Evolutionary conservation across 495 filamentous ascomycete species (phyloP), one percentile per base, ranked within the genome.

Genomic region (Aspergillus wentii): DNA sequence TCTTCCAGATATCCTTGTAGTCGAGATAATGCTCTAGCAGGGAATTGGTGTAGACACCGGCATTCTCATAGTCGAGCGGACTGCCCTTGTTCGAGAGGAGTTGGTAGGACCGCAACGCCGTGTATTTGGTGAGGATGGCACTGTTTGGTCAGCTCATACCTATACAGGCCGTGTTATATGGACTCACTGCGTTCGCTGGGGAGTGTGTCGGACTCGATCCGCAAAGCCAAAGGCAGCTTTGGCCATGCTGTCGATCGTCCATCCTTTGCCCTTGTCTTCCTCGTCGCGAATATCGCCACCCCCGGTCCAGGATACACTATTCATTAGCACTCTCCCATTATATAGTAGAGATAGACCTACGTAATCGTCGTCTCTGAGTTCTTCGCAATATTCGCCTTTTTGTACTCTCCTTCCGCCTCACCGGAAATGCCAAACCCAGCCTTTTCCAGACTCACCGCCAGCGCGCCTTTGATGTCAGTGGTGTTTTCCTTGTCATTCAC

Each of bases 111-210:
- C 18, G 13, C 9, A 35, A 27, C 10, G 31, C 23, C 27, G 14
- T 14, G 19, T 42, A 42, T 20, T 42, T 42, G 8, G 40, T 42
- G 13, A 42, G 16, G 21, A 35, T 42, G 21, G 40, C 40, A 14
- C 26, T 25, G 4, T 25, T 25, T 25, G 5, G 22, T 25, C 22
- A 25, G 22, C 10, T 6, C 10, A 25, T 25, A 10, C n/a, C 22
- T 25, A 10, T 10, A 25, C 22, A 6, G 10, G 22, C 22, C 22
- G 22, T 5, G 22, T 6, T 5, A 25, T 6, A 25, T 25, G 22
- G 22, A 25, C 22, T 6, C 10, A 25, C 22, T 25, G 10, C 5
- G 22, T 25, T 25, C 22, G 5, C 10, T 25, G 22, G 6, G 22
- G 22, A 10, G 22, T 25, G 5, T 10, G 5, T 25, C 22, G 22